Evolutionary conservation across 495 filamentous ascomycete genomes (phyloP).

Genomic region (Penicillium chermesinum): DNA sequence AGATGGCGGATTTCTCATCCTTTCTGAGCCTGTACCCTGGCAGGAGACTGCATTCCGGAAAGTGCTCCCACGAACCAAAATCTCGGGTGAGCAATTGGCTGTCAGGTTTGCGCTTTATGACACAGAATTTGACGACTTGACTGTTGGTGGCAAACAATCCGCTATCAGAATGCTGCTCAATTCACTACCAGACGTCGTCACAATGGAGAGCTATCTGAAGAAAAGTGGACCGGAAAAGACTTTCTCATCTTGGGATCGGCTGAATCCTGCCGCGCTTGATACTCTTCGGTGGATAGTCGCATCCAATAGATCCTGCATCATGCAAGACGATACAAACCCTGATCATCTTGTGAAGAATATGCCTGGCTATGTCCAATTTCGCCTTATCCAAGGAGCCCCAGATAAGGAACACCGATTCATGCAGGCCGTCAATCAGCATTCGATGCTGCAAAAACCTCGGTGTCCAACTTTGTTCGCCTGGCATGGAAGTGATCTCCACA

Average conservation of each 20-base stretch:
- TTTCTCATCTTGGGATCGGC: constrained; percentile 58
- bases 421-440: constrained; percentile 50
- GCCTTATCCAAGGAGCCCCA: constrained; percentile 81
- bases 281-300: constrained; percentile 86
- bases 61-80: constrained; percentile 55
- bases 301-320: constrained; percentile 83
- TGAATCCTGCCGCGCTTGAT: constrained; percentile 62
- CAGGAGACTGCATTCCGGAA: not conserved
- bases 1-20: not conserved
- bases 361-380: constrained; percentile 70
- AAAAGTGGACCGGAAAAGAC: constrained; percentile 23
- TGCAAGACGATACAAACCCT: constrained; percentile 54
- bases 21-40: not conserved
- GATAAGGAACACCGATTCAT: constrained; percentile 86
- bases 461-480: constrained; percentile 76
- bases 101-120: not conserved
- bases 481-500: constrained; percentile 70
- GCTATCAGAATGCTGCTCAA: constrained; percentile 58
- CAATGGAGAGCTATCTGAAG: constrained; percentile 59
- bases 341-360: constrained; percentile 60
- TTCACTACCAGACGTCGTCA: constrained; percentile 59
- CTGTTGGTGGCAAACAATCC: constrained; percentile 40
- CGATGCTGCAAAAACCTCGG: constrained; percentile 27
- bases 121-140: constrained; percentile 47
- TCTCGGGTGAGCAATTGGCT: constrained; percentile 12